Percentiles rank a stretch among this genome's conserved stretches.
These are phyloP conservation scores for Sherardia arvensis DNA, from an alignment of 257 asterid species.

Conservation along the genomic window DNA sequence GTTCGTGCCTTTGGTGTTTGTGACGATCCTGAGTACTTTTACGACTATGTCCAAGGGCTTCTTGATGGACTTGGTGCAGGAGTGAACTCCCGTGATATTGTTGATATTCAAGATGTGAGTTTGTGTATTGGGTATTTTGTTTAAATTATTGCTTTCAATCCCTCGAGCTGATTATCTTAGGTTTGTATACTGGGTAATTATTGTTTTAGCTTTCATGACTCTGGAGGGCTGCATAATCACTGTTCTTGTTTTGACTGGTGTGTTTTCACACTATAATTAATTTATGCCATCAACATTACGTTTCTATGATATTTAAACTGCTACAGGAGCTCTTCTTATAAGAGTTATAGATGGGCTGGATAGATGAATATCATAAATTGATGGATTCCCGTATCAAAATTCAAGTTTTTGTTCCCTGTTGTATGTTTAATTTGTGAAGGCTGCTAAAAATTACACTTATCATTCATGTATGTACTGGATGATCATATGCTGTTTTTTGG, in stretches of 20 bases:
- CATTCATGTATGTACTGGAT: neutral
- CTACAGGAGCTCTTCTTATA: neutral
- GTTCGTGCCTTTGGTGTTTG: constrained; percentile 80
- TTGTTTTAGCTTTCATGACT: no score
- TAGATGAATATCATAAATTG: neutral
- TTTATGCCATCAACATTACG: neutral
- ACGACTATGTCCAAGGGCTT: constrained; percentile 60
- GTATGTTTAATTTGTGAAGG: neutral
- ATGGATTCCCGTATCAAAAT: neutral
- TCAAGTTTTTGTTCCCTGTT: neutral
- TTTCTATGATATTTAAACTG: neutral
- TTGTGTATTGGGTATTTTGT: no score
- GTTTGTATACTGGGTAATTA: neutral
- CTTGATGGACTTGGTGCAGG: constrained; percentile 79
- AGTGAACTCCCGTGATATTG: constrained; percentile 67
- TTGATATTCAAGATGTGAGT: constrained; percentile 65
- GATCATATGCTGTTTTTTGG: constrained; percentile 3
- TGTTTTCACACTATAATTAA: neutral
- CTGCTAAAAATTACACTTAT: neutral
- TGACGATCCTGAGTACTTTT: constrained; percentile 88
- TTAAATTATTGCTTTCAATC: constrained; percentile 2
- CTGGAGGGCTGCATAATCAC: neutral
- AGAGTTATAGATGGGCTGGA: neutral
- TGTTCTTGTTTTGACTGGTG: neutral
- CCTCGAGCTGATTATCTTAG: neutral